Base-by-base conservation (phyloP, 208 protist genomes). In the Acanthamoeba divionensis region DNA sequence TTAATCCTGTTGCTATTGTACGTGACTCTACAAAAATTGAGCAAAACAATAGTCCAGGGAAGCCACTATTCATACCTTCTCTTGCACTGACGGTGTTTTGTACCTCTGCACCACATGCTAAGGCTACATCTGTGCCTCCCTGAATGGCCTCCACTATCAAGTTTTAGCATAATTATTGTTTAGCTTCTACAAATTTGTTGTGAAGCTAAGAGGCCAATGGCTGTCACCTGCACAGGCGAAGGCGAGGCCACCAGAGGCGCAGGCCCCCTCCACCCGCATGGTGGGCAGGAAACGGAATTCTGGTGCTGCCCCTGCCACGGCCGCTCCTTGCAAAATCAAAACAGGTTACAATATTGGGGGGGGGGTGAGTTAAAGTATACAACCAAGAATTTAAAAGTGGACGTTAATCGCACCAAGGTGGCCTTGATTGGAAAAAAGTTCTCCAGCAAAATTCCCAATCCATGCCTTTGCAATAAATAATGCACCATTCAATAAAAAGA, bases 341-440 rank as follows among this genome's bases (percentile, higher is more conserved):
- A n/a, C n/a, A n/a, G n/a, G n/a, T n/a, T n/a, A n/a, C n/a, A n/a
- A n/a, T n/a, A n/a, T n/a, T n/a, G n/a, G n/a, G n/a, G n/a, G n/a
- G n/a, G n/a, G n/a, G n/a, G n/a, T 89, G 95, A 94, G 44, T 90
- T 79, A 9, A 66, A 69, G 66, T 95, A 96, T 41, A 96, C 92
- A 29, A 93, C 93, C n/a, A n/a, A n/a, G n/a, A n/a, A n/a, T n/a
- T n/a, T n/a, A n/a, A n/a, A n/a, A n/a, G n/a, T n/a, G n/a, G n/a
- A n/a, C n/a, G n/a, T n/a, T n/a, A 12, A 94, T 95, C 6, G 97
- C 52, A 50, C 97, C 97, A 29, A 98, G 92, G 89, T 98, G 97
- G 31, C 96, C 97, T 91, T 98, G 97, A 45, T 89, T 96, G 38
- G 90, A 95, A 91, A 97, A 98, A 71, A 97, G 93, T 94, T 97